phyloP scores from a whole-genome alignment of 2,329 filamentous ascomycete genomes.

The Hansfordia pulvinata region DNA sequence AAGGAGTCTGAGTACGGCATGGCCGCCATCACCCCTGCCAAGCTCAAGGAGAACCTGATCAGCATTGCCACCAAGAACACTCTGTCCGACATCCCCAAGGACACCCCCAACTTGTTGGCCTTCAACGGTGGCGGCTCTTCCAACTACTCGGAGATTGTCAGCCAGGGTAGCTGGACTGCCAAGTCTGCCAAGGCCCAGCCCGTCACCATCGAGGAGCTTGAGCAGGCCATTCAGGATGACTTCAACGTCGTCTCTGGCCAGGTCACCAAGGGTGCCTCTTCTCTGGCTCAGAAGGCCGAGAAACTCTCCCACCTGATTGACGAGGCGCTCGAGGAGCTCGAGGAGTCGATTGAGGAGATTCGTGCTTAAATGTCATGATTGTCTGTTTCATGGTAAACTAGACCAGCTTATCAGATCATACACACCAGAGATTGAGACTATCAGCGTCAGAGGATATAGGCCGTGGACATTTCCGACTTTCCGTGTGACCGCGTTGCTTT shows the following conservation, averaged over 20 bases:
- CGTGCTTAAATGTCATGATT: slow-evolving; percentile 19
- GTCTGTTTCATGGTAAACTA: too few species aligned
- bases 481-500: too few species aligned
- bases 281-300: slow-evolving; percentile 40
- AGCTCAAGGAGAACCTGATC: slow-evolving; percentile 85
- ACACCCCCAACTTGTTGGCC: slow-evolving; percentile 89
- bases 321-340: slow-evolving; percentile 46
- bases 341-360: slow-evolving; percentile 44
- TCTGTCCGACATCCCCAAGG: slow-evolving; percentile 68
- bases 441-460: too few species aligned
- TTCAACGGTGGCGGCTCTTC: slow-evolving; percentile 95
- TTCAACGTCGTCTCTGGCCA: slow-evolving; percentile 46
- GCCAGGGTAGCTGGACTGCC: slow-evolving; percentile 57
- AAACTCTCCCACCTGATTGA: slow-evolving; percentile 51
- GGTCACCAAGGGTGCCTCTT: slow-evolving; percentile 38
- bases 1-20: slow-evolving; percentile 85
- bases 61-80: slow-evolving; percentile 65
- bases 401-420: too few species aligned
- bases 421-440: too few species aligned
- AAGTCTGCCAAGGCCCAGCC: slow-evolving; percentile 24
- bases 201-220: slow-evolving; percentile 41
- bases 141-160: slow-evolving; percentile 89
- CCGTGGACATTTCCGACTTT: too few species aligned
- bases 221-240: slow-evolving; percentile 45
- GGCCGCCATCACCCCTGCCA: slow-evolving; percentile 77